Base-by-base conservation (phyloP, 2,329 filamentous ascomycete genomes). In the Penicillium sp. region DNA sequence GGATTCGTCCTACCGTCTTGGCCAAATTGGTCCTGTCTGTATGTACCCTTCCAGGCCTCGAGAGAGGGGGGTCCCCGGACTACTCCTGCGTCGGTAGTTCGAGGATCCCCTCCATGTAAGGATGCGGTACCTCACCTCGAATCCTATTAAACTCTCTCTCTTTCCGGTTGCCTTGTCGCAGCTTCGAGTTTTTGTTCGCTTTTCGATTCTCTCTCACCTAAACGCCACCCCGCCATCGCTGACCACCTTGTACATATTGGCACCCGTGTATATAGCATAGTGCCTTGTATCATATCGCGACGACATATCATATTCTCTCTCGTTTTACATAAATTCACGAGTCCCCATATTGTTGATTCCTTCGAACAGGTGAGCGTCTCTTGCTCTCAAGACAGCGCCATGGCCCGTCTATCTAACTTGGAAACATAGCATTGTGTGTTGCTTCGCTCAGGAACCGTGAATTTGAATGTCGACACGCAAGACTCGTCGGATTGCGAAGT, bases 121-220 rank as follows among this genome's bases (percentile, higher is more conserved):
- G 56, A 60, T 45, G 50, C 48, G 58, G 62, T 35, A 62, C 57
- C 58, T 64, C 59, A 62, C 47, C 51, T 63, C 27, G 32, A 48
- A 39, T 49, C 18, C 29, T 50, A 50, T 62, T 52, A 62, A 62
- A 57, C 47, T 49, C 35, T 55, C 42, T 39, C 50, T 55, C 51
- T 57, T 51, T 34, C 52, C 53, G 48, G 58, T 57, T 57, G 55
- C 58, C 59, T 60, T 42, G 55, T 60, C 50, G 54, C 41, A 47
- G 29, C 45, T 57, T 40, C 27, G 40, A 29, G 4, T 36, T 14
- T 57, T 45, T 50, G 23, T 35, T 43, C 38, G 47, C 47, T 30
- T 39, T 38, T 48, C 32, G 35, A 39, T 40, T 48, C 19, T 23
- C 48, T 45, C 26, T 16, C n/a, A 49, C 30, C 42, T 49, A 34